Conservation (phyloP, 1,284 basidiomycete genomes). For the Trichosporon sp. region DNA sequence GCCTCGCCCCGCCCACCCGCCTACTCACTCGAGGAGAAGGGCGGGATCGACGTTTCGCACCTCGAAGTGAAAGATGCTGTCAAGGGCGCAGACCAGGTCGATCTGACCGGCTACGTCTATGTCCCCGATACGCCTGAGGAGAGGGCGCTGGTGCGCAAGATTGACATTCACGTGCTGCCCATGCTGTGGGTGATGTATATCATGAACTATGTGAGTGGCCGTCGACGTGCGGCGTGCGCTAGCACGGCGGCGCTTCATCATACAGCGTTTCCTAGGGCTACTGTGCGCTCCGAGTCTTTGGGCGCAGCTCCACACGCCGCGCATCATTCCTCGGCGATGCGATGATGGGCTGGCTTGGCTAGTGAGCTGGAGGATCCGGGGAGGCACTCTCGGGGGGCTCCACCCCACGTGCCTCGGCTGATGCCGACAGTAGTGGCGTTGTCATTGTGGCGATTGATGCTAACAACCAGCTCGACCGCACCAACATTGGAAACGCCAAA, state of each 20-base stretch:
- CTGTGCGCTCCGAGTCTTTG: no score
- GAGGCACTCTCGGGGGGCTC: neutral
- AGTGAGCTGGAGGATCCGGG: neutral
- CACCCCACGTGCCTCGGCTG: neutral
- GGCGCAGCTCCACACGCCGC: no score
- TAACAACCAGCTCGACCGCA: conserved; percentile 9
- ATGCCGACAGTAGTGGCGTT: no score
- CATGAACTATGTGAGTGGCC: neutral
- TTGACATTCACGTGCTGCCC: conserved; percentile 33
- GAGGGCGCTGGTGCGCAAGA: conserved; percentile 35
- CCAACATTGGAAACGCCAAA: conserved; percentile 23
- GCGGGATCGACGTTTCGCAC: neutral
- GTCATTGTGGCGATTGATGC: neutral
- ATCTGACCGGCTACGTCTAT: conserved; percentile 17
- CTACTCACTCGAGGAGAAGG: no score
- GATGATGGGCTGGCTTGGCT: no score
- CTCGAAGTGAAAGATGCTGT: neutral
- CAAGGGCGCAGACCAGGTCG: neutral
- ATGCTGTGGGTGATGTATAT: conserved; percentile 26
- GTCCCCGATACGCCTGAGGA: conserved; percentile 38
- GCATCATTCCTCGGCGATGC: no score
- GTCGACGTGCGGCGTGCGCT: neutral
- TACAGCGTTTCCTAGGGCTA: no score
- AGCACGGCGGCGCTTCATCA: neutral
- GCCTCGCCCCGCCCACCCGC: no score